Evolutionary conservation across 371 early-diverging fungal species (phyloP), one percentile per base, ranked within the genome.

Genomic region (Circinella umbellata): DNA sequence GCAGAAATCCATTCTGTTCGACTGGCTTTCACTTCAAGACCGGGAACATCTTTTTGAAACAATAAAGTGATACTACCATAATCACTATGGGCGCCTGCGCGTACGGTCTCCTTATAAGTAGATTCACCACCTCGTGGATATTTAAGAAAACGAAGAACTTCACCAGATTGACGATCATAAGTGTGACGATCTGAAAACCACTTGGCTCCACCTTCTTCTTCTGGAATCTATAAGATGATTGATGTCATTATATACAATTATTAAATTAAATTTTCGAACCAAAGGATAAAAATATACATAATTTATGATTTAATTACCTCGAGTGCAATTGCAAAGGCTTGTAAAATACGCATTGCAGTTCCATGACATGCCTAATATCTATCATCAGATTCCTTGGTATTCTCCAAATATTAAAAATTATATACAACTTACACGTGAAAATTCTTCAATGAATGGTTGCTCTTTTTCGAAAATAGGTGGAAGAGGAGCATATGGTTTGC

Each of bases 11-110:
- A 93, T 27, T 82, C 73, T 7, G 74, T 69, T 18, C 86, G 78
- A 39, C 80, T 78, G 1, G 85, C 80, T 64, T 86, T 86, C 1
- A 83, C 83, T 68, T 94, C 91, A 8, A 94, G 80, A 14, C 94
- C 94, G 13, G 86, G 85, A 38, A 88, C 83, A 59, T 91, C 88
- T 70, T 87, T 86, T 78, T 92, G 92, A 73, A 92, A 90, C 63
- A 93, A 71, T 14, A 94, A 70, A 3, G 94, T 93, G 59, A 92
- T 73, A 1, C 88, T 85, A 13, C 94, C 94, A 71, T 92, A 93
- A 73, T 93, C 93, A 3, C 89, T 85, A 57, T 90, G 89, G 5
- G 69, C 35, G 86, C 86, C 91, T 9, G 91, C 91, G 48, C 89
- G 67, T 27, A 88, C 86, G n/a, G 80, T 69, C 20, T 83, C 80